Percentiles rank a stretch among this genome's conserved stretches.
Conservation (phyloP, 169 alveolate genomes). For the Amoebophrya sp. region DNA sequence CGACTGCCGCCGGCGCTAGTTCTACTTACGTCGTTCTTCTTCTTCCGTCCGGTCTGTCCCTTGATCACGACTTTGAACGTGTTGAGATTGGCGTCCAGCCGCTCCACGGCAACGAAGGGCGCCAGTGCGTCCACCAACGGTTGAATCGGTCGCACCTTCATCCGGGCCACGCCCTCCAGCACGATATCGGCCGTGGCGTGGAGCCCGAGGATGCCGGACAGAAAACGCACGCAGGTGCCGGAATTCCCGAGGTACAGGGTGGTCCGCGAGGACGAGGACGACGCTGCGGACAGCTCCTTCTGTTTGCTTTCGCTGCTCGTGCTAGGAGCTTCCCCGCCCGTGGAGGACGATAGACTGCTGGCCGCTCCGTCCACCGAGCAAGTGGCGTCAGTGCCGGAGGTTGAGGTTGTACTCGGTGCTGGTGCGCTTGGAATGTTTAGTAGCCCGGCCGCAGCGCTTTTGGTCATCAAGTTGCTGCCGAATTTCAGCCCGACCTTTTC, state of each 20-base stretch:
- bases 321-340: too few relatives aligned
- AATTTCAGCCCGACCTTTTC: background rate
- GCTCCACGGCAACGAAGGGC: background rate
- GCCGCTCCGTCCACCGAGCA: too few relatives aligned
- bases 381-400: too few relatives aligned
- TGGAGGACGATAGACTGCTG: too few relatives aligned
- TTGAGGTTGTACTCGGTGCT: too few relatives aligned
- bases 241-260: background rate
- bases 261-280: background rate
- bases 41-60: background rate
- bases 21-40: too few relatives aligned
- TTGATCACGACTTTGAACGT: background rate
- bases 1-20: too few relatives aligned
- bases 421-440: too few relatives aligned
- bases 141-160: background rate
- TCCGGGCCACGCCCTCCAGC: background rate
- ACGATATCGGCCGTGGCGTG: background rate
- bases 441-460: too few relatives aligned
- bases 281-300: too few relatives aligned
- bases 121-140: background rate
- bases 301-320: too few relatives aligned
- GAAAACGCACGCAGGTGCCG: conserved; percentile 23
- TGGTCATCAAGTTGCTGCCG: background rate
- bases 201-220: background rate
- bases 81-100: background rate